Percentiles rank a stretch among this genome's conserved stretches.
These are phyloP conservation scores for Larix kaempferi DNA, from an alignment of 75 land plant species.

Conservation along the genomic window DNA sequence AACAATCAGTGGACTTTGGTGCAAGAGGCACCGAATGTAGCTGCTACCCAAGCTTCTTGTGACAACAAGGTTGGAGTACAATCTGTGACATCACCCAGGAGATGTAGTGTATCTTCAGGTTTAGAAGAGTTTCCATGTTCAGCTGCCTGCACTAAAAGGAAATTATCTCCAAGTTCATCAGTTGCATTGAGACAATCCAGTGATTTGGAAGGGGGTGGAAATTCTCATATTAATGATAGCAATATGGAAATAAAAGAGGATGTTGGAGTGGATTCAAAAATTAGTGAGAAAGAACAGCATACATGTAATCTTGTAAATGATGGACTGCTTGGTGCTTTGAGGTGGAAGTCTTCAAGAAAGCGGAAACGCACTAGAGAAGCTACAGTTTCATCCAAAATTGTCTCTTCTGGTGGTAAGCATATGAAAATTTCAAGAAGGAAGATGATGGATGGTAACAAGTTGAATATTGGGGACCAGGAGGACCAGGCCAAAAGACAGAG, in stretches of 20 bases:
- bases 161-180: background rate
- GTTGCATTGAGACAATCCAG: background rate
- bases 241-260: background rate
- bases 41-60: slow-evolving; percentile 2
- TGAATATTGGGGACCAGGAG: background rate
- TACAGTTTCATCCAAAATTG: slow-evolving; percentile 2
- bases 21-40: slow-evolving; percentile 38
- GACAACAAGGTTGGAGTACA: background rate
- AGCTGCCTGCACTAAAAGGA: background rate
- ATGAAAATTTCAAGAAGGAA: background rate
- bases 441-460: background rate
- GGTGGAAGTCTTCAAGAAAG: slow-evolving; percentile 51
- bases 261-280: background rate
- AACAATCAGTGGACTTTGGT: slow-evolving; percentile 52
- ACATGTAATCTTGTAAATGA: slow-evolving; percentile 32
- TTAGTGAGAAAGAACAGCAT: background rate
- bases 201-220: background rate
- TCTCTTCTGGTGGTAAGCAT: background rate
- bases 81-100: background rate
- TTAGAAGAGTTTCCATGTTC: background rate
- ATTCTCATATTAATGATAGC: background rate
- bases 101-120: background rate
- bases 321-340: slow-evolving; percentile 26
- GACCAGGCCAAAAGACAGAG: background rate
- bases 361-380: slow-evolving; percentile 21